Evolutionary conservation across 1,284 basidiomycete genomes (phyloP).

Genomic region (Psilocybe mexicana): DNA sequence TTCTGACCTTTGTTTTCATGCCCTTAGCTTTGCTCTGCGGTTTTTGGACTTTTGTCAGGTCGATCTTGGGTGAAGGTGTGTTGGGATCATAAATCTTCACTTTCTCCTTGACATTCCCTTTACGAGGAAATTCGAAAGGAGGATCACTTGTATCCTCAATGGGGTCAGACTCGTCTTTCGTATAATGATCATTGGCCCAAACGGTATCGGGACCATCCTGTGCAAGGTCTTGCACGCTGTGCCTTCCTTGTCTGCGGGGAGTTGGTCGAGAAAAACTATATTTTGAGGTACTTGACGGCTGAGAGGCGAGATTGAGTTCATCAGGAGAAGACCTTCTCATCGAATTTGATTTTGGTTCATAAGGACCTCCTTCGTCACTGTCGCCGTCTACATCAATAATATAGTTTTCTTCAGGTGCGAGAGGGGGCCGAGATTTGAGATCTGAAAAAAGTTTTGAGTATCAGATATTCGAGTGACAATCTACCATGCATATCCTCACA

Average conservation of each 20-base stretch:
- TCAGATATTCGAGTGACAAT: too few species aligned
- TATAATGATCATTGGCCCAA: background rate
- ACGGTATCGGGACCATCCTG: background rate
- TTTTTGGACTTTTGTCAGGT: background rate
- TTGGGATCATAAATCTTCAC: background rate
- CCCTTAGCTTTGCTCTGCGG: background rate
- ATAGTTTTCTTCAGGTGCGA: background rate
- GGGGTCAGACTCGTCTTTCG: background rate
- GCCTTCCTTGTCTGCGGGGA: background rate
- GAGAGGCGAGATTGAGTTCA: background rate
- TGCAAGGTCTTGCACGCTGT: background rate
- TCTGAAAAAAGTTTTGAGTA: too few species aligned
- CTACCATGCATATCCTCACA: too few species aligned
- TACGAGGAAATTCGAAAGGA: background rate
- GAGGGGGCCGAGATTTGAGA: too few species aligned
- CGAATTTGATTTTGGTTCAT: background rate
- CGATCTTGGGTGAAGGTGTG: constrained; percentile 1
- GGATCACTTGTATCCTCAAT: background rate
- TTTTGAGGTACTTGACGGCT: background rate
- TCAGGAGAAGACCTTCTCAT: background rate
- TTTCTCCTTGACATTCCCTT: background rate
- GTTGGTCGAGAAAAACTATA: background rate
- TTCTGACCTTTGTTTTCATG: constrained; percentile 9
- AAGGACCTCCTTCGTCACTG: background rate
- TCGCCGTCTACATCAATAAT: background rate